Conservation (phyloP, 306 rosid species). For the Hippophae tibetana region DNA sequence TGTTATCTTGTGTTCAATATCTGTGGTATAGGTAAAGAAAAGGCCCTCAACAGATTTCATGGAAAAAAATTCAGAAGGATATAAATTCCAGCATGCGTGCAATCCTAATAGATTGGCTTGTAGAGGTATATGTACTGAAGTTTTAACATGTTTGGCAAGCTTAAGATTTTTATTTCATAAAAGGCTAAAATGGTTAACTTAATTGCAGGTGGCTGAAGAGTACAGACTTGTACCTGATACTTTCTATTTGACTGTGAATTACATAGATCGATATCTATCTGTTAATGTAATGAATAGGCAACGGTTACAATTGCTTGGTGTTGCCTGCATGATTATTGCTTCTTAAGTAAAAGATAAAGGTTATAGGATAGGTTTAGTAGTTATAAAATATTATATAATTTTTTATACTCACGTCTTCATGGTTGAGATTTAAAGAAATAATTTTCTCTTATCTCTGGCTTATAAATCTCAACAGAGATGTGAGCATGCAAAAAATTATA, state of each 20-base stretch:
- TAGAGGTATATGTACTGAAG: conserved; percentile 16
- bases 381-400: too few species aligned
- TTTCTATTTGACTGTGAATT: conserved; percentile 28
- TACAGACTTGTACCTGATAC: conserved; percentile 36
- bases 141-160: too few species aligned
- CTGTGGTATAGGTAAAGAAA: conserved; percentile 4
- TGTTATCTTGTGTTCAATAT: too few species aligned
- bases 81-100: conserved; percentile 18
- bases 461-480: too few species aligned
- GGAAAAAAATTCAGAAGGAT: conserved; percentile 19
- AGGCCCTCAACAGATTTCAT: conserved; percentile 16
- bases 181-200: too few species aligned
- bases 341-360: conserved; percentile 11
- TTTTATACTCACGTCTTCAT: too few species aligned
- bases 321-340: conserved; percentile 36
- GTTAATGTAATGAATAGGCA: conserved; percentile 12
- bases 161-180: too few species aligned
- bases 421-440: too few species aligned
- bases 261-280: conserved; percentile 35
- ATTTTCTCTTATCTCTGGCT: too few species aligned
- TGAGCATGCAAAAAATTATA: too few species aligned
- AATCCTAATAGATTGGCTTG: conserved; percentile 41
- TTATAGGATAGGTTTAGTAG: too few species aligned
- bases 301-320: conserved; percentile 42
- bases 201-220: conserved; percentile 13